A percentile compares a stretch with the other conserved stretches of the same genome.
phyloP scores from a whole-genome alignment of 2,329 filamentous ascomycete genomes.

The Endoconidiophora polonica region DNA sequence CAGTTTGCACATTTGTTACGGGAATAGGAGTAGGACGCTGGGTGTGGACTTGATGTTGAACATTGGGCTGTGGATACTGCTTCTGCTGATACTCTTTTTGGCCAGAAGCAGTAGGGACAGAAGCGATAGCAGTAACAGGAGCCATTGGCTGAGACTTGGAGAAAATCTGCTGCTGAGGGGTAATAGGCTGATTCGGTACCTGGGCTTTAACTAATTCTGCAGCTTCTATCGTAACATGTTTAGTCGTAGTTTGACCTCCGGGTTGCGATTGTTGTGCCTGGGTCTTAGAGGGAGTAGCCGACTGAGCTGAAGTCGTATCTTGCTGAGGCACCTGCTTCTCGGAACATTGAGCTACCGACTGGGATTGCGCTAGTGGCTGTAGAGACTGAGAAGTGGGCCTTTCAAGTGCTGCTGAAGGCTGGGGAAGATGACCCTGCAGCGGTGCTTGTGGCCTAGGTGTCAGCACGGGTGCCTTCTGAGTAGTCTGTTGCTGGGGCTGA shows the following conservation, averaged over 20 bases:
- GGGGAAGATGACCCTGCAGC: not conserved
- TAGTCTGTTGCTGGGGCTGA: not conserved
- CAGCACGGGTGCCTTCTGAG: not conserved
- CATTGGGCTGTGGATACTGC: not conserved
- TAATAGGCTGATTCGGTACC: not conserved
- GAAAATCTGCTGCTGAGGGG: not conserved
- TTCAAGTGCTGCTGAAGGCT: not conserved
- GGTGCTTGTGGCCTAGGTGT: not conserved
- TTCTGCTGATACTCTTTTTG: not conserved
- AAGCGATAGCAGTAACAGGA: not conserved
- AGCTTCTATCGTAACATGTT: not conserved
- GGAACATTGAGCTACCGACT: not conserved
- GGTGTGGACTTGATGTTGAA: not conserved
- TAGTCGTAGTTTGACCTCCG: slow-evolving; percentile 19
- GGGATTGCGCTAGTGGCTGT: slow-evolving; percentile 11
- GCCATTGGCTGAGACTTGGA: not conserved
- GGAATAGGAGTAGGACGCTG: not conserved
- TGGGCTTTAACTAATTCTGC: not conserved
- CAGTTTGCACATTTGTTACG: not conserved
- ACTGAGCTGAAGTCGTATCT: not conserved
- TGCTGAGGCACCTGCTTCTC: not conserved
- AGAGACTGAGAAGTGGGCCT: not conserved
- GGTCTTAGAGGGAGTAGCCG: not conserved
- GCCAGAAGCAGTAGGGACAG: not conserved
- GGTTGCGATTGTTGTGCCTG: slow-evolving; percentile 17